Conservation (phyloP, 345 rosid species). For the Firmiana major region DNA sequence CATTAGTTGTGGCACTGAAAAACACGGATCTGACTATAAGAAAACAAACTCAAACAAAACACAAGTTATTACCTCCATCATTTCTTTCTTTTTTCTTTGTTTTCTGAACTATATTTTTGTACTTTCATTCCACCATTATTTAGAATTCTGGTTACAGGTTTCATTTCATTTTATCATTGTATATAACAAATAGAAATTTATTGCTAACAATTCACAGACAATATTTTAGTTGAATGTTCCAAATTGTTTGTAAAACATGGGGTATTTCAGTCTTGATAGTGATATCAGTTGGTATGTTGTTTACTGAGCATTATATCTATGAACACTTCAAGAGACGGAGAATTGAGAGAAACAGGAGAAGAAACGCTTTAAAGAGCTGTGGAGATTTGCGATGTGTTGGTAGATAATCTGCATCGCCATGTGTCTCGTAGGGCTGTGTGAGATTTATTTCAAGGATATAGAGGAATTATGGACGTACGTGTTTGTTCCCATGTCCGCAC, state of each 20-base stretch:
- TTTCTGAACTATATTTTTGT: not conserved
- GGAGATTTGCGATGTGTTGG: no score
- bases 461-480: no score
- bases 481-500: no score
- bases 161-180: not conserved
- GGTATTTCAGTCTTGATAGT: not conserved
- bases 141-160: not conserved
- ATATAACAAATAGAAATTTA: not conserved
- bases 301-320: no score
- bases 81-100: not conserved
- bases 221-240: not conserved
- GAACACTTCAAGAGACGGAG: no score
- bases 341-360: no score
- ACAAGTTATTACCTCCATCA: not conserved
- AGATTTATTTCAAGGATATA: no score
- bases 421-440: no score
- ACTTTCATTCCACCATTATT: not conserved
- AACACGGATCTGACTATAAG: not conserved
- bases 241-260: not conserved
- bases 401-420: no score
- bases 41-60: not conserved
- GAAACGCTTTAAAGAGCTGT: no score
- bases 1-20: not conserved
- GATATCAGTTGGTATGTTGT: conserved; percentile 17
- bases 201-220: not conserved